A percentile compares a stretch with the other conserved stretches of the same genome.
These are phyloP conservation scores for Lyophyllum decastes DNA, from an alignment of 768 basidiomycete genomes.

Conservation along the genomic window DNA sequence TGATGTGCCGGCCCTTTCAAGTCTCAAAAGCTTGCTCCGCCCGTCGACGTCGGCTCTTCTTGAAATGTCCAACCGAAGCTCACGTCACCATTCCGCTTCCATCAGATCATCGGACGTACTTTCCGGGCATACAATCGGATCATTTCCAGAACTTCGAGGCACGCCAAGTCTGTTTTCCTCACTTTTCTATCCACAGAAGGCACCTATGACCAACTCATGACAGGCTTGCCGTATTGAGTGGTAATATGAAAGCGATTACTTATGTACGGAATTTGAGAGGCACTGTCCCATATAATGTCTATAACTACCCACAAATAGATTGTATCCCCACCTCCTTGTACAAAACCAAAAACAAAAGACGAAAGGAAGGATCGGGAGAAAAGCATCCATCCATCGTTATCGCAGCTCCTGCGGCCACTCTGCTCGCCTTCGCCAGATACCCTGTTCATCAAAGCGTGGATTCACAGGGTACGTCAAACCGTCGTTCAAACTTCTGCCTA, in stretches of 20 bases:
- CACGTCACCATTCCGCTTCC: neutral
- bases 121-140: neutral
- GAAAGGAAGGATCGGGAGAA: neutral
- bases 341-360: neutral
- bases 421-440: conserved; percentile 61
- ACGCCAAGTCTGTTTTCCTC: neutral
- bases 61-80: neutral
- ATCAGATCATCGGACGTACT: neutral
- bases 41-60: conserved; percentile 12
- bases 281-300: neutral
- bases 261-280: neutral
- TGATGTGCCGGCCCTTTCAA: conserved; percentile 4
- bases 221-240: neutral
- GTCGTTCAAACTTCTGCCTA: conserved; percentile 49
- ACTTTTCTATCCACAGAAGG: neutral
- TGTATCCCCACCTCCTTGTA: neutral
- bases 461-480: conserved; percentile 69
- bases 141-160: conserved; percentile 2
- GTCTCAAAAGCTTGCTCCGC: conserved; percentile 15
- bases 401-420: conserved; percentile 73
- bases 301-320: neutral
- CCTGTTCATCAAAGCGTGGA: conserved; percentile 71
- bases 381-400: conserved; percentile 30
- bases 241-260: neutral
- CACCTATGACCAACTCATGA: neutral